Conservation (phyloP, 139 green algal genomes). For the Chlorella sorokiniana region DNA sequence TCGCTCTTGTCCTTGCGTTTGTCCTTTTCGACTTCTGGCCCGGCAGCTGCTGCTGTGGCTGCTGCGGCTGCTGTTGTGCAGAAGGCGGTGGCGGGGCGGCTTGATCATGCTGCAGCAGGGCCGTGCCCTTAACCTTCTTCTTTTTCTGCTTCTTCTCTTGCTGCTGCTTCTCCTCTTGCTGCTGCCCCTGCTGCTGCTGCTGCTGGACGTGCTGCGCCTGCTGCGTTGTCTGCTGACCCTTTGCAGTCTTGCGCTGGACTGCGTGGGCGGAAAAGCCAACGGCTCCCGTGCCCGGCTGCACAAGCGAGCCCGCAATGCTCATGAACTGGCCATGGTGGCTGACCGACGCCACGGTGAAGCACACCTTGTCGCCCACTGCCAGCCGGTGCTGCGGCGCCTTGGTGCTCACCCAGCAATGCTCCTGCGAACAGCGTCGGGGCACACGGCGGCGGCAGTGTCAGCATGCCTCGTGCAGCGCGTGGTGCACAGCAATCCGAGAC, state of each 20-base stretch:
- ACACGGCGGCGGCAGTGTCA: no score
- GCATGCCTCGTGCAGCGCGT: no score
- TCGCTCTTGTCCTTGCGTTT: no score
- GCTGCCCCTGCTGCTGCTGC: conserved; percentile 9
- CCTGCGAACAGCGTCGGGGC: no score
- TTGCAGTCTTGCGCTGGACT: neutral
- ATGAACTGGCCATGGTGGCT: conserved; percentile 36
- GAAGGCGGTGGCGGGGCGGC: neutral
- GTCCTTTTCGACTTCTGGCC: neutral
- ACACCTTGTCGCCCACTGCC: conserved; percentile 30
- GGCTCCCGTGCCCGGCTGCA: conserved; percentile 22
- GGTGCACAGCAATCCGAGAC: no score
- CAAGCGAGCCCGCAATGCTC: conserved; percentile 40
- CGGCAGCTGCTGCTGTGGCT: neutral
- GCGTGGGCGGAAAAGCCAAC: conserved; percentile 13
- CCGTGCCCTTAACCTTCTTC: conserved; percentile 3
- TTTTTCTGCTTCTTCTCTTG: conserved; percentile 16
- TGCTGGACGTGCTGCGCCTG: neutral
- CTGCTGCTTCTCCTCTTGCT: neutral
- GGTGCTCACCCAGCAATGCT: conserved; percentile 34
- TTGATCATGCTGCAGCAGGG: neutral
- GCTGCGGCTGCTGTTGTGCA: neutral
- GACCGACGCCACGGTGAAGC: conserved; percentile 39
- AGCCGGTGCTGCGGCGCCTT: conserved; percentile 29
- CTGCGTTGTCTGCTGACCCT: neutral